Conservation (phyloP, 169 alveolate genomes). For the Fabrea salina region DNA sequence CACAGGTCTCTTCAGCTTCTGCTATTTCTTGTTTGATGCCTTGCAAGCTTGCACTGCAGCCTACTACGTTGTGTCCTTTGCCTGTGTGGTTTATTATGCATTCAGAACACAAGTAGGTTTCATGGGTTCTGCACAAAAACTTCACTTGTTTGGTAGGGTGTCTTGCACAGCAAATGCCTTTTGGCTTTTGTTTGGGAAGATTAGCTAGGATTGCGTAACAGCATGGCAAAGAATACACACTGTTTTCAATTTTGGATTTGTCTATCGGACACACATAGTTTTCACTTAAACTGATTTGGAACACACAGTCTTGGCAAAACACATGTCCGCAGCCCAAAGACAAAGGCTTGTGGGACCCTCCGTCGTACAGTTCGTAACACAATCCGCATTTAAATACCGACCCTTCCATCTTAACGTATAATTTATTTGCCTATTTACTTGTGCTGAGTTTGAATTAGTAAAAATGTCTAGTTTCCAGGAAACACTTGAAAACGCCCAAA, state of each 20-base stretch:
- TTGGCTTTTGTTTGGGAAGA: constrained; percentile 36
- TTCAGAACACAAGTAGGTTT: constrained; percentile 41
- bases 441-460: too few relatives aligned
- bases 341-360: constrained; percentile 38
- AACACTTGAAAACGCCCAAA: too few relatives aligned
- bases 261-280: constrained; percentile 48
- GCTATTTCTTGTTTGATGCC: constrained; percentile 23
- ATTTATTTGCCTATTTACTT: too few relatives aligned
- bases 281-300: not conserved
- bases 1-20: constrained; percentile 25
- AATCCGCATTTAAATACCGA: constrained; percentile 53
- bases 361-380: constrained; percentile 41
- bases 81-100: constrained; percentile 57
- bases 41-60: constrained; percentile 22
- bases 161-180: constrained; percentile 30
- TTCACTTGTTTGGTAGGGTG: constrained; percentile 48
- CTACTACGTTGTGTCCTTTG: constrained; percentile 39
- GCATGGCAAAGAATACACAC: constrained; percentile 39
- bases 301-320: constrained; percentile 45
- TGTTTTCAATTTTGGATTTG: constrained; percentile 19
- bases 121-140: constrained; percentile 45
- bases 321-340: constrained; percentile 64
- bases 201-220: constrained; percentile 52
- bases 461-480: too few relatives aligned
- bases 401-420: too few relatives aligned